A percentile compares a stretch with the other conserved stretches of the same genome.
Conservation (phyloP, 176 grass and related monocot species). For the Ensete ventricosum region DNA sequence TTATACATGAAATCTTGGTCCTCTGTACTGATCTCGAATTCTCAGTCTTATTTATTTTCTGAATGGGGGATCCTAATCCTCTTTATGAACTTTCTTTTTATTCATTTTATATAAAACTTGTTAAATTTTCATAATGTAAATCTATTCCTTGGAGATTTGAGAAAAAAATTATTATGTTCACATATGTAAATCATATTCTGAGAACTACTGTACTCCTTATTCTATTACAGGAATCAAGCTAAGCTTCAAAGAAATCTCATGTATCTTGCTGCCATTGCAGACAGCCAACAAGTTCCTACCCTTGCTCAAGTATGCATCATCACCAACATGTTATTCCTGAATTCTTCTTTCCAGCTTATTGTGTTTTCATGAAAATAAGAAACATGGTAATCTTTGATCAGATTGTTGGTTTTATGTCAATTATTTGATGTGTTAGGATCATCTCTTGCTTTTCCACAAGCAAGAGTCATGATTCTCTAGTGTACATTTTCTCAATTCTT, state of each 20-base stretch:
- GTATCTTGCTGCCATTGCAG: slow-evolving; percentile 32
- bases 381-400: neutral
- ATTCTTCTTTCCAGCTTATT: neutral
- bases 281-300: slow-evolving; percentile 28
- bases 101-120: neutral
- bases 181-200: neutral
- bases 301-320: slow-evolving; percentile 13
- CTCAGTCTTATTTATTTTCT: no score
- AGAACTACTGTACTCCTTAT: neutral
- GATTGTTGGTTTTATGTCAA: neutral
- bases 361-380: neutral
- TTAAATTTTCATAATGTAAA: neutral
- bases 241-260: slow-evolving; percentile 33
- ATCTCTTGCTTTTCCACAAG: no score
- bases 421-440: no score
- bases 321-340: neutral
- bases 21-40: no score
- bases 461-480: no score
- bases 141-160: neutral
- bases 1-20: neutral
- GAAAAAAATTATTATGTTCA: neutral
- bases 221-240: slow-evolving; percentile 23
- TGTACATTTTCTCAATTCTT: neutral
- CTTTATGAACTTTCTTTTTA: no score
- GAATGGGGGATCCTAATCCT: no score